These are phyloP conservation scores for Panicum virgatum DNA, from an alignment of 202 grass and related monocot genomes.

Conservation along the genomic window DNA sequence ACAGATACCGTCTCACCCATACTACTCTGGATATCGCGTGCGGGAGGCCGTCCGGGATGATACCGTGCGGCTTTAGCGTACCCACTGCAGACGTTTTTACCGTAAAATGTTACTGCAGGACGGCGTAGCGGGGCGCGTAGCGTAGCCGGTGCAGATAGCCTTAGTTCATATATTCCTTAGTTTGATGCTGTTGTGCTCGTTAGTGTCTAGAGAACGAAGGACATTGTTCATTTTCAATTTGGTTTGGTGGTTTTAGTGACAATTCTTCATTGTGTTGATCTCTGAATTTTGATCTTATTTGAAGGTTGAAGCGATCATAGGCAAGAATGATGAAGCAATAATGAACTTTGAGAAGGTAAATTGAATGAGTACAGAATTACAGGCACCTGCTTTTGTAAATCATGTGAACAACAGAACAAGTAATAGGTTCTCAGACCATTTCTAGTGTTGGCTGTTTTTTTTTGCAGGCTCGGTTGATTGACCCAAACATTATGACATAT, in stretches of 20 bases:
- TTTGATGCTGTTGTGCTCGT: not conserved
- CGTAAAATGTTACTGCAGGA: too few relatives aligned
- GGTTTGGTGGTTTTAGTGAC: slow-evolving; percentile 21
- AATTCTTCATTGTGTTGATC: not conserved
- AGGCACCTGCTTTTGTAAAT: not conserved
- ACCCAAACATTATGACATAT: slow-evolving; percentile 82
- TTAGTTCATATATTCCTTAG: slow-evolving; percentile 8
- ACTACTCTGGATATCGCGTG: too few relatives aligned
- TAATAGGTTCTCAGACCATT: slow-evolving; percentile 1
- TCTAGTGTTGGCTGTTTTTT: not conserved
- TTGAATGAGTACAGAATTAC: slow-evolving; percentile 31
- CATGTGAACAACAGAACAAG: not conserved
- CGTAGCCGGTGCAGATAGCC: too few relatives aligned
- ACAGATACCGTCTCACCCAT: too few relatives aligned
- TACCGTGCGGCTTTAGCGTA: too few relatives aligned
- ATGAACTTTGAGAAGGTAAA: slow-evolving; percentile 98
- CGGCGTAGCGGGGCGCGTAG: too few relatives aligned
- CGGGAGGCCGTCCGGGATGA: too few relatives aligned
- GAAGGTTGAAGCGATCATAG: slow-evolving; percentile 91
- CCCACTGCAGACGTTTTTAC: too few relatives aligned
- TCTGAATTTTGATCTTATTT: slow-evolving; percentile 40
- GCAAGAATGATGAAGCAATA: slow-evolving; percentile 82
- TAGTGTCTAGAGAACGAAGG: slow-evolving; percentile 8
- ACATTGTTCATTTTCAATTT: slow-evolving; percentile 19
- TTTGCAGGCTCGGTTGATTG: slow-evolving; percentile 72